Conservation (phyloP, 1,284 basidiomycete genomes). For the Trametes polyzona region DNA sequence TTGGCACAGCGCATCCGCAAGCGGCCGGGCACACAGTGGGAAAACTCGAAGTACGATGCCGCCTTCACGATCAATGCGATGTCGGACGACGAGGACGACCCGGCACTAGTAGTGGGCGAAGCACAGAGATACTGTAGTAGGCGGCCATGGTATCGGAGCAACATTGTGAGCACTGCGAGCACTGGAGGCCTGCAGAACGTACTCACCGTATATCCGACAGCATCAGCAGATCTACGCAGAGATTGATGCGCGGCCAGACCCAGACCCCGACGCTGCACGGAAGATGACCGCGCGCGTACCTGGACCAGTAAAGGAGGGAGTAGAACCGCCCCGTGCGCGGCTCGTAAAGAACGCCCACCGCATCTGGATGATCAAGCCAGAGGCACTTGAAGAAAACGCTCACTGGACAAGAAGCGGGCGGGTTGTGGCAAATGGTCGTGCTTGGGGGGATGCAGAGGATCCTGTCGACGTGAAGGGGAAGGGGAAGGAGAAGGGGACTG, state of each 20-base stretch:
- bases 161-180: neutral
- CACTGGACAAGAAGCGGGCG: neutral
- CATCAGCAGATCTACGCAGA: neutral
- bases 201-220: neutral
- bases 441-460: conserved; percentile 8
- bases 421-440: neutral
- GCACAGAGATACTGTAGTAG: neutral
- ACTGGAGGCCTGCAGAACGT: neutral
- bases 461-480: neutral
- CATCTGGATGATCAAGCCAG: neutral
- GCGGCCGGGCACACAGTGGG: neutral
- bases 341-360: neutral
- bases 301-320: neutral
- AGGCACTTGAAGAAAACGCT: neutral
- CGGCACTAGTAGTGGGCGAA: neutral
- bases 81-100: conserved; percentile 8
- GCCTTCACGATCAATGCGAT: conserved; percentile 4
- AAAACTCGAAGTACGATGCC: neutral
- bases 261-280: neutral
- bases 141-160: neutral
- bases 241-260: neutral
- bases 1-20: neutral
- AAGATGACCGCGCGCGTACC: neutral
- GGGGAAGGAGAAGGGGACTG: neutral
- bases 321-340: neutral